These are phyloP conservation scores for Cucumis melo DNA, from an alignment of 306 rosid species.

Conservation along the genomic window DNA sequence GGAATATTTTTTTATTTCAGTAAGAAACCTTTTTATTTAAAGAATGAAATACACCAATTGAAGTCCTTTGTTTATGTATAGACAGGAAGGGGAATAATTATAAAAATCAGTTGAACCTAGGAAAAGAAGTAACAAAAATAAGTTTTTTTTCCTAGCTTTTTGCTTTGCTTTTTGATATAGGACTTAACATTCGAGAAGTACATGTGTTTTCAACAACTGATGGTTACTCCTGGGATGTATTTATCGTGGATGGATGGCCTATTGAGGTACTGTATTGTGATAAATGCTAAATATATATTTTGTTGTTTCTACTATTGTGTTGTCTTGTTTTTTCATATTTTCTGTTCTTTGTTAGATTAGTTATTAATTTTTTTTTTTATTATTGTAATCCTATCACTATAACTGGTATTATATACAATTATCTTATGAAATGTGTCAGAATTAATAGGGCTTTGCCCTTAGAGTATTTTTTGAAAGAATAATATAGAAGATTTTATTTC, in stretches of 20 bases:
- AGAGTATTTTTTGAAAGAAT: too few relatives aligned
- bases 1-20: neutral
- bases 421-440: neutral
- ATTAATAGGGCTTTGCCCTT: too few relatives aligned
- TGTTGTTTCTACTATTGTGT: neutral
- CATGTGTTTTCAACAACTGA: constrained; percentile 56
- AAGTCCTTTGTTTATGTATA: neutral
- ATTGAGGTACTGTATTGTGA: constrained; percentile 26
- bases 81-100: neutral
- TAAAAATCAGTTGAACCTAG: neutral
- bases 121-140: constrained; percentile 1
- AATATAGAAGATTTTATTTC: too few relatives aligned
- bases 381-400: too few relatives aligned
- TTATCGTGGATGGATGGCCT: constrained; percentile 66
- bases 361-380: neutral
- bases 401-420: neutral
- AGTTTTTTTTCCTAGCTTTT: constrained; percentile 37
- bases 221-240: constrained; percentile 40
- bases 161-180: constrained; percentile 49
- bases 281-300: neutral
- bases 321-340: neutral
- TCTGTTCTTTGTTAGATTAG: neutral
- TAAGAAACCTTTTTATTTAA: neutral
- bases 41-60: neutral
- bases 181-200: constrained; percentile 55